phyloP scores from a whole-genome alignment of 805 yeast genomes.

The Kuraishia molischiana region DNA sequence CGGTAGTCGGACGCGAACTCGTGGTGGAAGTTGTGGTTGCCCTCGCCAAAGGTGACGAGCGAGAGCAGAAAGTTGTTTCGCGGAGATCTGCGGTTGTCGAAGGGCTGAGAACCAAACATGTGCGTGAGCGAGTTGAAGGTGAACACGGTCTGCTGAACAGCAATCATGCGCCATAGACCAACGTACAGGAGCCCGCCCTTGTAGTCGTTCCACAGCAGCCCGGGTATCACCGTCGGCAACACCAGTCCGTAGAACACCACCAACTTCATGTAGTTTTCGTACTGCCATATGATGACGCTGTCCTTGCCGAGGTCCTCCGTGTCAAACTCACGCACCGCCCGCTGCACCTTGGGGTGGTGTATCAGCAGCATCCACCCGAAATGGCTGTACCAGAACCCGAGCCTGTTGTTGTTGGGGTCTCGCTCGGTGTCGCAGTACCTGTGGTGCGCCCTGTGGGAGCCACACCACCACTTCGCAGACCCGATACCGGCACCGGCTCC shows the following conservation, averaged over 20 bases:
- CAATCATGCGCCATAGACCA: conserved; percentile 59
- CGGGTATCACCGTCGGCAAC: conserved; percentile 49
- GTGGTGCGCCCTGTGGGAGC: conserved; percentile 85
- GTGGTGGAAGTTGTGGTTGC: conserved; percentile 85
- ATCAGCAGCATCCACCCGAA: conserved; percentile 78
- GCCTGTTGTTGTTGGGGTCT: conserved; percentile 80
- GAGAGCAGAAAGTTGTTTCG: conserved; percentile 78
- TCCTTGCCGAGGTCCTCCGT: conserved; percentile 58
- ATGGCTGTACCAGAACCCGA: conserved; percentile 77
- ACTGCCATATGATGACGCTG: conserved; percentile 55
- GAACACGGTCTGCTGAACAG: conserved; percentile 79
- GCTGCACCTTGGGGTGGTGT: conserved; percentile 46
- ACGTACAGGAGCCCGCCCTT: conserved; percentile 70
- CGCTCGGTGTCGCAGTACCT: conserved; percentile 78
- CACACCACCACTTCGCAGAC: conserved; percentile 69
- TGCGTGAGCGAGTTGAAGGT: conserved; percentile 83
- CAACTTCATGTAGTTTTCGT: conserved; percentile 53
- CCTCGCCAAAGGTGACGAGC: conserved; percentile 79
- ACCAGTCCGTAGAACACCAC: conserved; percentile 48
- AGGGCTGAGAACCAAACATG: conserved; percentile 81
- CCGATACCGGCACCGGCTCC: conserved; percentile 76
- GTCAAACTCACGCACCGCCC: conserved; percentile 35
- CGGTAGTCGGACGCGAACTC: conserved; percentile 87
- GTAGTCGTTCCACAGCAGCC: conserved; percentile 43
- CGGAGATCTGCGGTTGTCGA: conserved; percentile 81